Evolutionary conservation across 306 rosid species (phyloP), one percentile per base, ranked within the genome.

Genomic region (Abrus pulchellus): DNA sequence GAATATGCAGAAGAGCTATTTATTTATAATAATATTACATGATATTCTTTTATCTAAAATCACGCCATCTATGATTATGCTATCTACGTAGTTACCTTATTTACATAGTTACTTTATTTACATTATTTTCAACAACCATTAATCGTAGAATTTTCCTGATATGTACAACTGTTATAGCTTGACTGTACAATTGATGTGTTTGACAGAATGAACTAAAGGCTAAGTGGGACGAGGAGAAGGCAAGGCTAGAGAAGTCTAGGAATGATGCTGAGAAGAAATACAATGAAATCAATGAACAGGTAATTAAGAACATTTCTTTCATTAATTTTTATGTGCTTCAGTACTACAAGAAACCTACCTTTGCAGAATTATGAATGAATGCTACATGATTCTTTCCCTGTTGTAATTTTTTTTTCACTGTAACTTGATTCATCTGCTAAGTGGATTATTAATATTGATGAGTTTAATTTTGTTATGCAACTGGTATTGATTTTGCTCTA

Each of bases 261-360:
- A 86, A 55, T 83, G 88, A 85, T 78, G 91, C 97, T 45, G 98
- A 91, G 80, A 89, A 81, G 87, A 92, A 89, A 82, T 93, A 87
- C 64, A 68, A 73, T 53, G 99, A 93, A 83, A 90, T 95, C 66
- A 90, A 95, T 56, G 99, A 95, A 75, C 99, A 95, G 97, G 99
- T 95, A 30, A 48, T 81, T 85, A 32, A 69, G 48, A 66, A 53
- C 80, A 20, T 75, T 12, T 12, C 57, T 7, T 54, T 2, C 38
- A 8, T 34, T 11, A 3, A 50, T 80, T 76, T 72, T 41, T 28
- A 41, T 57, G 28, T 38, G 72, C 56, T 5, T 57, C 14, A 13
- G 20, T 71, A 14, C 53, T 11, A 8, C 8, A 52, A 34, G 38
- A 27, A 38, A 27, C 14, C 8, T 13, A 20, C 20, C 20, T 54